Conservation (phyloP, 306 rosid genomes). For the Vigna unguiculata region DNA sequence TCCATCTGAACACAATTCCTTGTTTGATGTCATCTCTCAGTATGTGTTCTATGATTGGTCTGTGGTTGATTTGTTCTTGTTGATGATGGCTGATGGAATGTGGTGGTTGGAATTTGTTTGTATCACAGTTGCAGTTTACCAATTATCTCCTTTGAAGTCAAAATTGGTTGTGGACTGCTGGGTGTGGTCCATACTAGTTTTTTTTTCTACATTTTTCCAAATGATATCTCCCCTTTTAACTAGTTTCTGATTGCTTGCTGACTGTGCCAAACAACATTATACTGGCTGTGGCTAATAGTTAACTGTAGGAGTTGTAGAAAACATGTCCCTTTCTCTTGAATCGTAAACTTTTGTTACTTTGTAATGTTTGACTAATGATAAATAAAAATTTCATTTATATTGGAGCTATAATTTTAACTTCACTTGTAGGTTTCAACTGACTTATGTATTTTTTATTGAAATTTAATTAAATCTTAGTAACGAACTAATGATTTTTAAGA, state of each 20-base stretch:
- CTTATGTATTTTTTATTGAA: not conserved
- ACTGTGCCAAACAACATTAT: not conserved
- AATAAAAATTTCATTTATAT: not conserved
- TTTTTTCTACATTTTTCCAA: not conserved
- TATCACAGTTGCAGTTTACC: not conserved
- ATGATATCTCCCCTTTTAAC: not conserved
- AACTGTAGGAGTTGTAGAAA: not conserved
- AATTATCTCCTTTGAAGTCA: not conserved
- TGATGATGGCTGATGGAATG: not conserved
- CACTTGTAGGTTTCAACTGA: not conserved
- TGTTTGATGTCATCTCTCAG: not conserved
- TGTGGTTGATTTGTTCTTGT: not conserved
- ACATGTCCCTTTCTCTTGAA: not conserved
- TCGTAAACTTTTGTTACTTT: not conserved
- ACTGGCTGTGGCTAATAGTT: not conserved
- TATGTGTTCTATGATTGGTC: not conserved
- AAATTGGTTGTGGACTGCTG: not conserved
- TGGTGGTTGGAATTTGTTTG: not conserved
- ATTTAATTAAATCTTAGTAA: not conserved
- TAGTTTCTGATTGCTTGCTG: not conserved
- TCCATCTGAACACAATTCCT: not conserved
- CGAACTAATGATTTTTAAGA: not conserved
- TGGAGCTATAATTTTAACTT: not conserved
- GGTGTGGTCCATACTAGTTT: not conserved
- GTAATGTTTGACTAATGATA: not conserved